Evolutionary conservation across 2,329 filamentous ascomycete genomes (phyloP).

Genomic region (Niveomyces coronatus): DNA sequence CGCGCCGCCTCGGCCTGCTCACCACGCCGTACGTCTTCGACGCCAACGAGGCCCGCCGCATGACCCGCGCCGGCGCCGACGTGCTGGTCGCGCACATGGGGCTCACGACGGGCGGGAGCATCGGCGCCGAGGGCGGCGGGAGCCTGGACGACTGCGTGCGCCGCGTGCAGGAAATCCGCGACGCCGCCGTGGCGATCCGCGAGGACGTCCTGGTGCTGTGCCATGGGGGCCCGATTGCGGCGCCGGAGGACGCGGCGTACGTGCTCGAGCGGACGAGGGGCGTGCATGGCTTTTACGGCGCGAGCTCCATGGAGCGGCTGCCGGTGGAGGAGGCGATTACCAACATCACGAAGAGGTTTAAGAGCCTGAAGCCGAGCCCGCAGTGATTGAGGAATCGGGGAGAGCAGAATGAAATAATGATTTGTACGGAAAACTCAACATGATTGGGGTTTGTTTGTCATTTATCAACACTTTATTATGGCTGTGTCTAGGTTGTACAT

Average conservation of each 20-base stretch:
- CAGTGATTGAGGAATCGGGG: neutral
- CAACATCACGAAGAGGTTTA: conserved; percentile 23
- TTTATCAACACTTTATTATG: no score
- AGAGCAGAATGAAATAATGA: neutral
- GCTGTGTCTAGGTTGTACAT: no score
- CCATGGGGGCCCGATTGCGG: conserved; percentile 59
- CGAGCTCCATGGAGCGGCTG: conserved; percentile 58
- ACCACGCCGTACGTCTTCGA: conserved; percentile 64
- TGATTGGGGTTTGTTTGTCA: no score
- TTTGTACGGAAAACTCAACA: no score
- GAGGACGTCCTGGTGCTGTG: conserved; percentile 56
- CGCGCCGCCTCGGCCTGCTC: conserved; percentile 48
- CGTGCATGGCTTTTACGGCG: conserved; percentile 63
- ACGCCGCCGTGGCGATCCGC: conserved; percentile 46
- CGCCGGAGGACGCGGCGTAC: conserved; percentile 51
- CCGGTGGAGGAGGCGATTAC: conserved; percentile 58
- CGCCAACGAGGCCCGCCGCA: conserved; percentile 47
- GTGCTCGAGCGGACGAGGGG: conserved; percentile 50
- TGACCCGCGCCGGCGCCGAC: conserved; percentile 56
- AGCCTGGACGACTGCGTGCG: conserved; percentile 53
- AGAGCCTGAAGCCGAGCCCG: conserved; percentile 4
- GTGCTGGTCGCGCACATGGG: conserved; percentile 61
- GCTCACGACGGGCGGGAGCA: conserved; percentile 52
- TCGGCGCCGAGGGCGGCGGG: conserved; percentile 52
- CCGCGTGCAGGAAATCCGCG: conserved; percentile 52